A percentile compares a stretch with the other conserved stretches of the same genome.
Evolutionary conservation across 345 rosid genomes (phyloP).

Genomic region (Murraya paniculata): DNA sequence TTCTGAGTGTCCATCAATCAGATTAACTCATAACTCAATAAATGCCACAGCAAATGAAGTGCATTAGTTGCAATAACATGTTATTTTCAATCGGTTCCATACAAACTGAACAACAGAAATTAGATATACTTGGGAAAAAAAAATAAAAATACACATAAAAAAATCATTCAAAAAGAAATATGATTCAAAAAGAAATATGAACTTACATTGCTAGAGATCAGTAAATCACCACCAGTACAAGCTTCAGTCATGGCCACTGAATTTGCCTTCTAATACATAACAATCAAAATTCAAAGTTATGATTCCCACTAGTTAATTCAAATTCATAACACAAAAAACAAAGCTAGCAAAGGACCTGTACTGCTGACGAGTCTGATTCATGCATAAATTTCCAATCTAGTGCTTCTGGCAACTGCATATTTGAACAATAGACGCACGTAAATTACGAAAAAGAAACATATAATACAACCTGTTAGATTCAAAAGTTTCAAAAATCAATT

Average conservation of each 20-base stretch:
- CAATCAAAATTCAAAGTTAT: not conserved
- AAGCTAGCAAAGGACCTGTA: constrained; percentile 39
- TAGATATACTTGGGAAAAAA: not conserved
- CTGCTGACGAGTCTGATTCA: constrained; percentile 46
- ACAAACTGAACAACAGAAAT: not conserved
- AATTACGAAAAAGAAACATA: constrained; percentile 2
- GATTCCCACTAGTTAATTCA: not conserved
- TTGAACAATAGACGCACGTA: constrained; percentile 7
- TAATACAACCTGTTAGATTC: not conserved
- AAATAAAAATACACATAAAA: no score
- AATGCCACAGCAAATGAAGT: not conserved
- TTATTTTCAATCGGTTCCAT: not conserved
- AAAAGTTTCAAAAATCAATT: not conserved
- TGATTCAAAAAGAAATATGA: not conserved
- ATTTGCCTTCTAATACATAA: constrained; percentile 28
- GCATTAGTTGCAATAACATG: not conserved
- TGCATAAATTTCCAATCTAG: constrained; percentile 98
- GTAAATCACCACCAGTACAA: constrained; percentile 31
- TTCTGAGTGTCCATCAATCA: not conserved
- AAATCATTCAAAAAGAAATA: not conserved
- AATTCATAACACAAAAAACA: not conserved
- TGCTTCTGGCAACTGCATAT: constrained; percentile 81
- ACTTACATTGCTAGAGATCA: constrained; percentile 44
- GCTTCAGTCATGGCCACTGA: constrained; percentile 29
- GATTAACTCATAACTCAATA: not conserved